Evolutionary conservation across 2,329 filamentous ascomycete genomes (phyloP).

Genomic region (Didymella segeticola): DNA sequence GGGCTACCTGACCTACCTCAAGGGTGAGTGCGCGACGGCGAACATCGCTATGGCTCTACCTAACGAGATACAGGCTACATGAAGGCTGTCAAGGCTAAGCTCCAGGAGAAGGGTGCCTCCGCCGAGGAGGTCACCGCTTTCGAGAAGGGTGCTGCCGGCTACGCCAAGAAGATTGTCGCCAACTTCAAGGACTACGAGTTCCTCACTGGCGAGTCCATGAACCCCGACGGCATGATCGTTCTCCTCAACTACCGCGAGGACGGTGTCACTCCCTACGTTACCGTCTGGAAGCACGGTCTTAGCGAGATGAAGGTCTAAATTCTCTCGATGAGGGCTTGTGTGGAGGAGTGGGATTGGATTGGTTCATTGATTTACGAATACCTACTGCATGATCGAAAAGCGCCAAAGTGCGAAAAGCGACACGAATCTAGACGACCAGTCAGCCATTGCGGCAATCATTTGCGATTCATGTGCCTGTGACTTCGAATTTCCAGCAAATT

Average conservation of each 20-base stretch:
- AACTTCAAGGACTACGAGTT: conserved; percentile 98
- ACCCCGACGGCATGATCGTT: conserved; percentile 91
- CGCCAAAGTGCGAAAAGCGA: conserved; percentile 44
- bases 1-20: conserved; percentile 80
- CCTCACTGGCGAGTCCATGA: conserved; percentile 89
- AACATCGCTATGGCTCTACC: neutral
- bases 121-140: conserved; percentile 72
- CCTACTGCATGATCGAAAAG: conserved; percentile 49
- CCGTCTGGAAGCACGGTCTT: conserved; percentile 95
- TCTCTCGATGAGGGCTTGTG: conserved; percentile 9
- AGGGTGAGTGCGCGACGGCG: conserved; percentile 64
- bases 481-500: neutral
- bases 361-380: conserved; percentile 47
- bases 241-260: conserved; percentile 99
- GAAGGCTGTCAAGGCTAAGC: conserved; percentile 85
- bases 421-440: conserved; percentile 40
- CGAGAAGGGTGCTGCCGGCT: conserved; percentile 75
- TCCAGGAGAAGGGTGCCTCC: conserved; percentile 65
- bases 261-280: conserved; percentile 86
- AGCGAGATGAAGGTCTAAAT: conserved; percentile 86
- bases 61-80: conserved; percentile 72
- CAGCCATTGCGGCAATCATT: conserved; percentile 22
- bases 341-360: conserved; percentile 28
- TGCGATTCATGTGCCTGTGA: neutral
- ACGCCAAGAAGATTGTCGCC: conserved; percentile 80